A percentile compares a stretch with the other conserved stretches of the same genome.
phyloP scores from a whole-genome alignment of 2,329 filamentous ascomycete species.

The Ascochyta koolunga region DNA sequence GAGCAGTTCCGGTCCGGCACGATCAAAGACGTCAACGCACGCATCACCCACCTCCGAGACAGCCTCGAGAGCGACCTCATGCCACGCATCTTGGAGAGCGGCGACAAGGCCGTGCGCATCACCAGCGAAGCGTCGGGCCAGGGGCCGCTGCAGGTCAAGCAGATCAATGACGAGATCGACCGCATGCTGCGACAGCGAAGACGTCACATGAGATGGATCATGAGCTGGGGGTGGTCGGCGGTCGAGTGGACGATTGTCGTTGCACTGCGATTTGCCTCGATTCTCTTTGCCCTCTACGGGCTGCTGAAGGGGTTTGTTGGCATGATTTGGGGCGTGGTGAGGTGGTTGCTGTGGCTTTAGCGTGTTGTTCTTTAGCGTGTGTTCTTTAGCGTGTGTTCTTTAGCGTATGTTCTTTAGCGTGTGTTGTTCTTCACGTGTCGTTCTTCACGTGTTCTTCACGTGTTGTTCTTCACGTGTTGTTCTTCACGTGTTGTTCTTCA shows the following conservation, averaged over 20 bases:
- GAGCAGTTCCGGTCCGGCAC: slow-evolving; percentile 56
- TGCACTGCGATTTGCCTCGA: slow-evolving; percentile 94
- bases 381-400: too few relatives aligned
- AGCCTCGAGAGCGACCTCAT: slow-evolving; percentile 59
- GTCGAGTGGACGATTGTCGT: slow-evolving; percentile 89
- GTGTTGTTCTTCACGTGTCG: background rate
- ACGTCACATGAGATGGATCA: slow-evolving; percentile 74
- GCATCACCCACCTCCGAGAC: slow-evolving; percentile 53
- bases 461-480: background rate
- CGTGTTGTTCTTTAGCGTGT: too few relatives aligned
- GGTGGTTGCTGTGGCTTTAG: slow-evolving; percentile 78
- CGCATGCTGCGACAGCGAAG: slow-evolving; percentile 73
- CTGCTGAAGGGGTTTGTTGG: slow-evolving; percentile 67
- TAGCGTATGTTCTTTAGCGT: too few relatives aligned
- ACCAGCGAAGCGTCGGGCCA: slow-evolving; percentile 76
- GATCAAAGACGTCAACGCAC: slow-evolving; percentile 51
- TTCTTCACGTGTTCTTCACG: too few relatives aligned
- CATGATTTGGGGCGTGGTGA: slow-evolving; percentile 64
- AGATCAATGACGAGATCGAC: slow-evolving; percentile 76
- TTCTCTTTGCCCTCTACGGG: slow-evolving; percentile 79
- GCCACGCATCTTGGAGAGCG: slow-evolving; percentile 68
- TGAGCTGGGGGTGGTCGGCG: slow-evolving; percentile 76
- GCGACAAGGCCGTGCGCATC: slow-evolving; percentile 81
- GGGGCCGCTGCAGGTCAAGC: slow-evolving; percentile 80
- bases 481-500: too few relatives aligned